These are phyloP conservation scores for Solanum sparsipilum DNA, from an alignment of 257 asterid genomes.

Conservation along the genomic window DNA sequence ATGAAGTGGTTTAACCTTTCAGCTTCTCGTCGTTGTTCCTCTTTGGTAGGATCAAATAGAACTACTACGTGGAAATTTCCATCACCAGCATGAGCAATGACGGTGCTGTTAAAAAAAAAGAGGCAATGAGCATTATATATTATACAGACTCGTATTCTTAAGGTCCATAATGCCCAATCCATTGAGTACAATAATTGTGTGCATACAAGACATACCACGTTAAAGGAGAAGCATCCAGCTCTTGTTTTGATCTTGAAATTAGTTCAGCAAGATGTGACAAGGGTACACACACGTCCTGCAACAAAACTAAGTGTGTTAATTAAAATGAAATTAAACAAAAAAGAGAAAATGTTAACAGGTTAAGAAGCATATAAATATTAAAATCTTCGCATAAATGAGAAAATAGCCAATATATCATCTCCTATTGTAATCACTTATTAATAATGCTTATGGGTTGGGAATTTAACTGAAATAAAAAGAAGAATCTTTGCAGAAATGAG, in stretches of 20 bases:
- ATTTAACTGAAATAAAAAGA: neutral
- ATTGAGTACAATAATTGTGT: neutral
- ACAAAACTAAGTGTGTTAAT: neutral
- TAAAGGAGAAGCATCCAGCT: slow-evolving; percentile 68
- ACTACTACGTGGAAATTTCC: slow-evolving; percentile 86
- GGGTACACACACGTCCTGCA: slow-evolving; percentile 95
- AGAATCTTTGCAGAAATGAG: neutral
- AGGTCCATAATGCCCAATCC: neutral
- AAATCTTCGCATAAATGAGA: neutral
- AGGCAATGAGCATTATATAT: neutral
- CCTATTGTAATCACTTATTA: neutral
- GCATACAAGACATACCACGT: slow-evolving; percentile 39
- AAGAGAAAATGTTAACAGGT: neutral
- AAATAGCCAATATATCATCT: neutral
- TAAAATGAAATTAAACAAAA: neutral
- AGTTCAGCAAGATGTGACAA: slow-evolving; percentile 74
- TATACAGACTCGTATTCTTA: neutral
- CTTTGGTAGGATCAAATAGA: slow-evolving; percentile 62
- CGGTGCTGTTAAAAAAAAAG: slow-evolving; percentile 47
- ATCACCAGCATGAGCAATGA: slow-evolving; percentile 98
- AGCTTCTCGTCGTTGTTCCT: slow-evolving; percentile 66
- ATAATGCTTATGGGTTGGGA: neutral
- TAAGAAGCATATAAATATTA: neutral
- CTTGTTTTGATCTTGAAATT: slow-evolving; percentile 69
- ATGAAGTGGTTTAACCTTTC: slow-evolving; percentile 84